Evolutionary conservation across 257 asterid genomes (phyloP), one percentile per base, ranked within the genome.

Genomic region (Knoxia roxburghii): DNA sequence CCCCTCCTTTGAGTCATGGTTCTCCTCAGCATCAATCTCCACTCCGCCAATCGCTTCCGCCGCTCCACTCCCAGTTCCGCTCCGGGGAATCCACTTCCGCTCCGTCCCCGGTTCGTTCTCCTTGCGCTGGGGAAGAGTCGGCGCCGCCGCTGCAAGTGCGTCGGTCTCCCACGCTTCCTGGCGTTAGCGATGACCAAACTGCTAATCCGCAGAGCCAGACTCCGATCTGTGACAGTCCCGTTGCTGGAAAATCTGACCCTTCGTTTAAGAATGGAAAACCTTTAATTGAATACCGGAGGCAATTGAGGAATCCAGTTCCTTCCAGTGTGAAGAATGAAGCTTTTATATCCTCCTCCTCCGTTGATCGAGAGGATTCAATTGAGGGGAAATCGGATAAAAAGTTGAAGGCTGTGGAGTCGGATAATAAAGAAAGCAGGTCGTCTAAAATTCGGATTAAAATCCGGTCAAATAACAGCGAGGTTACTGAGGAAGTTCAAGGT

Each of bases 401-500:
- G 43, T 39, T 48, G 2, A 77, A 70, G 71, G 77, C 21, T 69
- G 74, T 29, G 18, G 75, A 72, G 15, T n/a, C 68, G 7, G 66
- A 60, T 5, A 68, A 76, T 37, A 81, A 60, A 50, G 74, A 77
- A 12, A 11, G 29, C 27, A 69, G 52, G 35, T 60, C 67, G 50
- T 72, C 88, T 8, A 84, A 72, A 68, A 29, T 82, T 41, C 15
- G 72, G 71, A 73, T 84, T 14, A 83, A 78, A 68, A 70, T 84
- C 58, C 69, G 24, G 76, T 57, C 5, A 62, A 75, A 74, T 59
- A 15, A 33, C 49, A 50, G 51, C 66, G 60, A 61, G 71, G 77
- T 21, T 65, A 41, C 58, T 12, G 59, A 58, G 35, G 53, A 66
- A 69, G 32, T 39, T 11, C 55, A 72, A 54, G 59, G 4, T 18